Evolutionary conservation across 2,329 filamentous ascomycete genomes (phyloP).

Genomic region (Fusarium succisae): DNA sequence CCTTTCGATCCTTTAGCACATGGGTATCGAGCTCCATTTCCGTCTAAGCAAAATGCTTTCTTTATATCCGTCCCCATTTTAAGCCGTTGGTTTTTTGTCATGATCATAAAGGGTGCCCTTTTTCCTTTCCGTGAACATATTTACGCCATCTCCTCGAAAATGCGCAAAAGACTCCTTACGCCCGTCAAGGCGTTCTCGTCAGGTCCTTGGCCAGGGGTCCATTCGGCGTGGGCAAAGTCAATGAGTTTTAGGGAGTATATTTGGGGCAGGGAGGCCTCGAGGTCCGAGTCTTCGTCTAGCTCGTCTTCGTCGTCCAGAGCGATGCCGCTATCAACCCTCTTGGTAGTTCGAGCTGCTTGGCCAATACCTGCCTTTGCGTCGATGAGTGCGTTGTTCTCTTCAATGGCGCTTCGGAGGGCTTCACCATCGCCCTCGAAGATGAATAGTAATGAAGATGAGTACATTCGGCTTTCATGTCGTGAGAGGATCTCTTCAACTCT

Average conservation of each 20-base stretch:
- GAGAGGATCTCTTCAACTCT: conserved; percentile 64
- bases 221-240: conserved; percentile 93
- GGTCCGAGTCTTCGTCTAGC: conserved; percentile 60
- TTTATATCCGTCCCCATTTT: conserved; percentile 11
- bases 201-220: conserved; percentile 81
- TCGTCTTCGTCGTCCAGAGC: conserved; percentile 56
- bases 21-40: conserved; percentile 41
- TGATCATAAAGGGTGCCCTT: conserved; percentile 33
- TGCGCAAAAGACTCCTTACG: conserved; percentile 73
- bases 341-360: conserved; percentile 48
- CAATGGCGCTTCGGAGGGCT: conserved; percentile 61
- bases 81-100: conserved; percentile 23
- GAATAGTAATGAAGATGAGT: conserved; percentile 69
- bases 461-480: conserved; percentile 69
- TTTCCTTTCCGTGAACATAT: conserved; percentile 18
- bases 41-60: conserved; percentile 37
- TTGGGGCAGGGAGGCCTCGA: conserved; percentile 62
- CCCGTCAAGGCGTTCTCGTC: conserved; percentile 86
- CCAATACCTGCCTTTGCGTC: conserved; percentile 59
- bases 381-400: conserved; percentile 62
- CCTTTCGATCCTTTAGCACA: conserved; percentile 34
- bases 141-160: conserved; percentile 73
- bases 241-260: conserved; percentile 88
- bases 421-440: conserved; percentile 71
- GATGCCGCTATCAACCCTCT: conserved; percentile 66